phyloP scores from a whole-genome alignment of 345 rosid species.

The Trapa incisa region DNA sequence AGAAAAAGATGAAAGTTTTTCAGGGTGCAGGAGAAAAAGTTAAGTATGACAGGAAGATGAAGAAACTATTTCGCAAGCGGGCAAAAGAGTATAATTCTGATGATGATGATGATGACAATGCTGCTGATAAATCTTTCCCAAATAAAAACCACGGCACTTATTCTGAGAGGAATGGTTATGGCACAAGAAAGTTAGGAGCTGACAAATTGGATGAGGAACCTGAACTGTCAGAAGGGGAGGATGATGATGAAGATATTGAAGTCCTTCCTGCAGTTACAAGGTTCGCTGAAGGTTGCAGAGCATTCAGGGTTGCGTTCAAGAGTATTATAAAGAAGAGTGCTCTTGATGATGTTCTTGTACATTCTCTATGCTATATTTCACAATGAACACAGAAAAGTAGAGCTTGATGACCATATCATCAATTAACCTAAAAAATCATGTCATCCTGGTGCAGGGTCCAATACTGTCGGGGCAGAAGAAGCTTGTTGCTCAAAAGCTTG shows the following conservation, averaged over 20 bases:
- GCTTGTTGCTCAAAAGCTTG: slow-evolving; percentile 80
- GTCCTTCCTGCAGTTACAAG: slow-evolving; percentile 52
- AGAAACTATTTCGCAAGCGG: slow-evolving; percentile 50
- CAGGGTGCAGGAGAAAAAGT: slow-evolving; percentile 29
- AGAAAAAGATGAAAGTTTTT: slow-evolving; percentile 29
- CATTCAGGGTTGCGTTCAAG: slow-evolving; percentile 60
- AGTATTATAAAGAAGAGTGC: slow-evolving; percentile 51
- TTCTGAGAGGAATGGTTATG: slow-evolving; percentile 10
- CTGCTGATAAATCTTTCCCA: slow-evolving; percentile 10
- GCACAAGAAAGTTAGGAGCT: slow-evolving; percentile 12
- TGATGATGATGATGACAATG: slow-evolving; percentile 13
- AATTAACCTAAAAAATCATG: neutral
- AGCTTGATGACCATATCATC: too few relatives aligned
- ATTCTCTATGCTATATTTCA: slow-evolving; percentile 9
- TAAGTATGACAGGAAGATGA: slow-evolving; percentile 39
- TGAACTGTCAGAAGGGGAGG: slow-evolving; percentile 11
- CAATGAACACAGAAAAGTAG: neutral
- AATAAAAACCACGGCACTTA: slow-evolving; percentile 17
- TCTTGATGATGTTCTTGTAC: slow-evolving; percentile 54
- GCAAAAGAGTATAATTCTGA: slow-evolving; percentile 85
- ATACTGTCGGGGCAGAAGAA: slow-evolving; percentile 77
- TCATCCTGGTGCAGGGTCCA: slow-evolving; percentile 53
- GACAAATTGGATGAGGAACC: slow-evolving; percentile 10
- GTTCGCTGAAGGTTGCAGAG: slow-evolving; percentile 62
- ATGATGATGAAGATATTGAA: slow-evolving; percentile 33